Percentiles rank a stretch among this genome's conserved stretches.
Conservation (phyloP, 2,329 filamentous ascomycete species). For the Talaromyces funiculosus region DNA sequence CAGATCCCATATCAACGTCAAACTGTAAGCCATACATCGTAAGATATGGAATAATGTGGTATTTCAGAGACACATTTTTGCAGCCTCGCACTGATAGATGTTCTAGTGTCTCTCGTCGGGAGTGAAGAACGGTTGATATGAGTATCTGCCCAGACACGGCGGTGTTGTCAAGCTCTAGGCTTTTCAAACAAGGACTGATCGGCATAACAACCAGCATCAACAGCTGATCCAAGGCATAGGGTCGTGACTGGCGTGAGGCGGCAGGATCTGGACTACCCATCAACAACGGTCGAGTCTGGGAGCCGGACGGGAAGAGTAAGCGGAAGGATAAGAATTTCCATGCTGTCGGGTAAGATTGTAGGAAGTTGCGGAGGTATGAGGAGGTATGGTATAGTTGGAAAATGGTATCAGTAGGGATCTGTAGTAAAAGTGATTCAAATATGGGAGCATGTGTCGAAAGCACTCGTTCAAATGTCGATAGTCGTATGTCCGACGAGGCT, state of each 20-base stretch:
- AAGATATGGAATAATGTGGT: slow-evolving; percentile 57
- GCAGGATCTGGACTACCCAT: slow-evolving; percentile 29
- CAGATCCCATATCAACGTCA: slow-evolving; percentile 42
- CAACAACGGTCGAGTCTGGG: slow-evolving; percentile 29
- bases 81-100: slow-evolving; percentile 58
- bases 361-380: slow-evolving; percentile 49
- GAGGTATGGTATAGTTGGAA: slow-evolving; percentile 57
- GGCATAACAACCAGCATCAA: slow-evolving; percentile 52
- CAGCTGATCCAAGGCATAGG: slow-evolving; percentile 55
- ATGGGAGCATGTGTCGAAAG: slow-evolving; percentile 54
- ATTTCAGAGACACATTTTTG: slow-evolving; percentile 60
- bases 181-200: slow-evolving; percentile 52
- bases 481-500: slow-evolving; percentile 15
- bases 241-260: slow-evolving; percentile 47
- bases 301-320: slow-evolving; percentile 39
- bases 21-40: slow-evolving; percentile 42
- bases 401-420: slow-evolving; percentile 52
- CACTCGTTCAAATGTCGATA: slow-evolving; percentile 50
- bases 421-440: slow-evolving; percentile 53
- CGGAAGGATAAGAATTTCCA: slow-evolving; percentile 58
- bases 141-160: slow-evolving; percentile 54
- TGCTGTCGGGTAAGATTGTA: slow-evolving; percentile 53
- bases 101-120: slow-evolving; percentile 50
- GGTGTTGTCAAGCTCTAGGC: slow-evolving; percentile 57
- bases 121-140: slow-evolving; percentile 50